These are phyloP conservation scores for Mollisia scopiformis DNA, from an alignment of 2,329 filamentous ascomycete species.

Conservation along the genomic window DNA sequence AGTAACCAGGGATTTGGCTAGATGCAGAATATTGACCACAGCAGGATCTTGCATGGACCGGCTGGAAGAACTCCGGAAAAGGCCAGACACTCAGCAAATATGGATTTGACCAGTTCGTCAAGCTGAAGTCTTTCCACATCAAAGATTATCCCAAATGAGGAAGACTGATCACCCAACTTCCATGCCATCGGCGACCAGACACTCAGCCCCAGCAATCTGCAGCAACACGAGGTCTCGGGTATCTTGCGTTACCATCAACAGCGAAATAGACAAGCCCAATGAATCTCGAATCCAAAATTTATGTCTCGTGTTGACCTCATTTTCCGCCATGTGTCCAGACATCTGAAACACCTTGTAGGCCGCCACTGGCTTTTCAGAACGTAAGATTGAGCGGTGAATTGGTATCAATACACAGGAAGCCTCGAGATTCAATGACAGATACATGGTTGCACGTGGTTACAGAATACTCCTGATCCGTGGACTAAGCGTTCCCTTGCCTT, in stretches of 20 bases:
- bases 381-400: not conserved
- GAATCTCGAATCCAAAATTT: not conserved
- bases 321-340: not conserved
- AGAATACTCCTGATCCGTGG: not conserved
- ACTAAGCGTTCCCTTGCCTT: constrained; percentile 9
- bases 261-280: constrained; percentile 11
- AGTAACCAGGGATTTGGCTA: constrained; percentile 45
- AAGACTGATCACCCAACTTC: not conserved
- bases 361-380: not conserved
- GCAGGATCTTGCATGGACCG: constrained; percentile 92
- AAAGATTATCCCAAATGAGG: constrained; percentile 71
- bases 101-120: constrained; percentile 94
- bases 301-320: constrained; percentile 2
- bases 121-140: constrained; percentile 93
- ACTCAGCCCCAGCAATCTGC: not conserved
- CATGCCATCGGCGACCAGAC: constrained; percentile 7
- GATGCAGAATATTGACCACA: constrained; percentile 28
- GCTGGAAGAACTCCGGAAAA: constrained; percentile 96
- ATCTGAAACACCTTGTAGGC: constrained; percentile 5
- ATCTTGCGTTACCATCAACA: constrained; percentile 1
- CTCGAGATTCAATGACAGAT: not conserved
- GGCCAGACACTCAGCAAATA: constrained; percentile 88
- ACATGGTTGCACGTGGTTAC: not conserved
- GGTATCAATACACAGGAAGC: not conserved
- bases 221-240: constrained; percentile 17